Base-by-base conservation (phyloP, 2,329 filamentous ascomycete genomes). In the Ascochyta fabae region DNA sequence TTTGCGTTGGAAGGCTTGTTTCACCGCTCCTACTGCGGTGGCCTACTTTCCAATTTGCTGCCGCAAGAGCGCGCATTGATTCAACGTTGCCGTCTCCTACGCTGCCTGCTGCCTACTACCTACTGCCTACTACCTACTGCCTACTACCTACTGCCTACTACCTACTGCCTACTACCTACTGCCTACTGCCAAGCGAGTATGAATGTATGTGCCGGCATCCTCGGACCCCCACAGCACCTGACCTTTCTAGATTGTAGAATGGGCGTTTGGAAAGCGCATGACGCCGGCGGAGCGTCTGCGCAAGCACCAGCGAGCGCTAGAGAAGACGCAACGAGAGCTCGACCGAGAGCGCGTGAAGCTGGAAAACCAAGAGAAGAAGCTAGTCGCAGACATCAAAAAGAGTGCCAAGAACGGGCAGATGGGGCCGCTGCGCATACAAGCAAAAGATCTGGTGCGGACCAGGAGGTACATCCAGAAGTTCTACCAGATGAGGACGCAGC, bases 241-340 rank as follows among this genome's bases (percentile, higher is more conserved):
- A 54, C 55, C 55, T 61, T 63, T n/a, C 68, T 53, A 97, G 91
- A 91, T 98, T 74, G 86, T 99, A 60, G 95, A 99, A 86, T 99
- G 95, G 93, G 94, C 94, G 35, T 99, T 99, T 74, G 95, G 95
- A 66, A 98, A 97, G 86, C 95, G 95, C 78, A 96, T 98, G 86
- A 99, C 95, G 83, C 94, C 95, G 4, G 92, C 92, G 23, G 90
- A 95, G 84, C 89, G 91, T 76, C 83, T 94, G 76, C 88, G 91
- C 77, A 94, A 94, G 83, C 96, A 99, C 78, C 95, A 98, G 80
- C 87, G 95, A 69, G 92, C 95, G 66, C 88, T 99, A 62, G 95
- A 99, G 79, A 96, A 97, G 82, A 96, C 95, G 10, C 95, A 98
- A 72, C 88, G 95, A 66, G 95, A 99, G 77, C 86, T 99, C 48